These are phyloP conservation scores for Talaromyces rugulosus DNA, from an alignment of 2,329 filamentous ascomycete genomes.

Conservation along the genomic window DNA sequence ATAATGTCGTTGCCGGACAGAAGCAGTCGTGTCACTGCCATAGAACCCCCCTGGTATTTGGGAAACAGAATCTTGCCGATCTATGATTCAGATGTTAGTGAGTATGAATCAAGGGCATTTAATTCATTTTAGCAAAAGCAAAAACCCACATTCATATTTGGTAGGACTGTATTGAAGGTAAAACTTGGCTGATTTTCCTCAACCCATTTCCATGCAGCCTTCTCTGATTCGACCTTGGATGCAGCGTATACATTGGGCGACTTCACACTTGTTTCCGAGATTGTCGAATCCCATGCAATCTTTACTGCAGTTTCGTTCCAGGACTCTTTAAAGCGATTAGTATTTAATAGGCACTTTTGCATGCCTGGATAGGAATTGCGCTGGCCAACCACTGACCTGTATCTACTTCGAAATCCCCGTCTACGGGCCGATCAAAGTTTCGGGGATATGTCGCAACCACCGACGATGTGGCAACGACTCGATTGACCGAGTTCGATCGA, in stretches of 20 bases:
- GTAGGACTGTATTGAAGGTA: slow-evolving; percentile 33
- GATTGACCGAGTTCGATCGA: neutral
- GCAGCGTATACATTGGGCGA: slow-evolving; percentile 36
- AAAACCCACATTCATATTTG: slow-evolving; percentile 27
- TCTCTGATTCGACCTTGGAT: slow-evolving; percentile 44
- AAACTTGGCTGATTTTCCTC: slow-evolving; percentile 40
- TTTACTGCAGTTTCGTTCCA: slow-evolving; percentile 1
- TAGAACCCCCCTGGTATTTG: neutral
- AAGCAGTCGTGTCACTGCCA: neutral
- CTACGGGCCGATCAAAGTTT: neutral
- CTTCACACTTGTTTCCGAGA: slow-evolving; percentile 22
- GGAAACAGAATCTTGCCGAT: neutral
- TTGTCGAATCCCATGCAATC: slow-evolving; percentile 9
- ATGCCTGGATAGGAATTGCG: neutral
- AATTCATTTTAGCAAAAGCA: neutral
- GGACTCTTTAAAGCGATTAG: neutral
- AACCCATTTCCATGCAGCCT: slow-evolving; percentile 42
- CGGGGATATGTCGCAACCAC: neutral
- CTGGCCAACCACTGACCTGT: neutral
- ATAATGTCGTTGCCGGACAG: neutral
- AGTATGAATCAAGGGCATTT: neutral
- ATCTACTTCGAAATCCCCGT: neutral
- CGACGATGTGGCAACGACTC: slow-evolving; percentile 5
- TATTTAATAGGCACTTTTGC: neutral
- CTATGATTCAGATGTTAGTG: neutral